Conservation (phyloP, 2,329 filamentous ascomycete genomes). For the Huntiella decipiens region DNA sequence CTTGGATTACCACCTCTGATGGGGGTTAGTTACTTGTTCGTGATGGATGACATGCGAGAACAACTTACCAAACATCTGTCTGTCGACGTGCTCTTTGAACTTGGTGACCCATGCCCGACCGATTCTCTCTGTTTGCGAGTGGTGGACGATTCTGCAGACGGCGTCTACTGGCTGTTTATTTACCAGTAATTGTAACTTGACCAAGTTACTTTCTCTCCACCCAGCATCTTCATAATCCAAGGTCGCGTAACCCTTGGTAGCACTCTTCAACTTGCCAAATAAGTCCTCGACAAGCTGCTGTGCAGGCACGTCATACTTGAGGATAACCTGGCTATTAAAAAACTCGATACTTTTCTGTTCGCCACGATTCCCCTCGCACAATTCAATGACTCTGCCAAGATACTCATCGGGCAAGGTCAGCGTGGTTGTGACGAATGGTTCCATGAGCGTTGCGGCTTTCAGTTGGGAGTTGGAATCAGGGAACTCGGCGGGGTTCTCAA, state of each 20-base stretch:
- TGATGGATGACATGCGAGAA: not conserved
- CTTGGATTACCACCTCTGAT: conserved; percentile 77
- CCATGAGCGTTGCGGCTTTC: conserved; percentile 27
- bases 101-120: conserved; percentile 81
- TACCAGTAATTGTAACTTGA: conserved; percentile 81
- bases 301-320: conserved; percentile 79
- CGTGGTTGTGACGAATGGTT: conserved; percentile 53
- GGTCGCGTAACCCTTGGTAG: conserved; percentile 86
- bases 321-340: conserved; percentile 83
- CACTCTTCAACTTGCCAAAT: conserved; percentile 87
- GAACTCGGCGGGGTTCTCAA: conserved; percentile 76
- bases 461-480: conserved; percentile 29
- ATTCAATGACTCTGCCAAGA: conserved; percentile 80
- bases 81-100: conserved; percentile 90
- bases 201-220: conserved; percentile 60
- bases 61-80: conserved; percentile 63
- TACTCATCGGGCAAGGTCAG: conserved; percentile 89
- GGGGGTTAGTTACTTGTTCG: not conserved
- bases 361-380: conserved; percentile 79
- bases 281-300: conserved; percentile 89
- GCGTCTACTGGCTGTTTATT: conserved; percentile 90
- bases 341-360: conserved; percentile 76
- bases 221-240: conserved; percentile 94
- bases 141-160: conserved; percentile 75
- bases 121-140: conserved; percentile 59